These are phyloP conservation scores for Pseudogymnoascus sp. DNA, from an alignment of 2,329 filamentous ascomycete species.

Conservation along the genomic window DNA sequence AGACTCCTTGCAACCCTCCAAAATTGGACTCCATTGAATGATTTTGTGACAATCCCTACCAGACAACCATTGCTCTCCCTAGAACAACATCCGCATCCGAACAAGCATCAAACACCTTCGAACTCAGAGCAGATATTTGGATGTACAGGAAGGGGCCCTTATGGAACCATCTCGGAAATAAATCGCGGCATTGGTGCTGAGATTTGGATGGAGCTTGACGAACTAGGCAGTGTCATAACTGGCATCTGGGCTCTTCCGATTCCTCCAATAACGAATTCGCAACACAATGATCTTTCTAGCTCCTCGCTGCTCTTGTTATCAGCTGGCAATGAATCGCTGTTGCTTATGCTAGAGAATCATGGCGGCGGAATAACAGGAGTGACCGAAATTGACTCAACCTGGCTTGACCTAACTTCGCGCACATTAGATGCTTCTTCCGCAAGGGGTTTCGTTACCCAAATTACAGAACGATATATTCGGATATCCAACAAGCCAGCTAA, in stretches of 20 bases:
- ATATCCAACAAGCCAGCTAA: background rate
- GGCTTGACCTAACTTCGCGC: conserved; percentile 44
- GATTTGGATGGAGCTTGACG: conserved; percentile 47
- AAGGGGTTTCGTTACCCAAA: conserved; percentile 39
- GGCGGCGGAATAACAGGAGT: conserved; percentile 38
- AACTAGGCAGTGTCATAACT: conserved; percentile 40
- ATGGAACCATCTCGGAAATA: conserved; percentile 58
- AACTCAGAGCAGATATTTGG: conserved; percentile 53
- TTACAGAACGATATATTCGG: conserved; percentile 40
- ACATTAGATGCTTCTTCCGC: conserved; percentile 41
- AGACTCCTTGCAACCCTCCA: conserved; percentile 51
- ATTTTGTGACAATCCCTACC: conserved; percentile 37
- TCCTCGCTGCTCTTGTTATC: conserved; percentile 22
- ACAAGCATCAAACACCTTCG: conserved; percentile 22
- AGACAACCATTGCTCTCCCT: conserved; percentile 26
- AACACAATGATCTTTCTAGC: background rate
- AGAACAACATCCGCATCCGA: conserved; percentile 24
- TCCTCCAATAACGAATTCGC: background rate
- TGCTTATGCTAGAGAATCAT: conserved; percentile 40
- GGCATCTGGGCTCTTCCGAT: conserved; percentile 44
- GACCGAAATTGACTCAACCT: conserved; percentile 30
- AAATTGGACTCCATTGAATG: conserved; percentile 45
- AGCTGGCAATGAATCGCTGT: conserved; percentile 23
- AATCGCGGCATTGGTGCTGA: conserved; percentile 61
- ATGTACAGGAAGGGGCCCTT: conserved; percentile 53